phyloP scores from a whole-genome alignment of 495 filamentous ascomycete genomes.

The Penicillium desertorum region DNA sequence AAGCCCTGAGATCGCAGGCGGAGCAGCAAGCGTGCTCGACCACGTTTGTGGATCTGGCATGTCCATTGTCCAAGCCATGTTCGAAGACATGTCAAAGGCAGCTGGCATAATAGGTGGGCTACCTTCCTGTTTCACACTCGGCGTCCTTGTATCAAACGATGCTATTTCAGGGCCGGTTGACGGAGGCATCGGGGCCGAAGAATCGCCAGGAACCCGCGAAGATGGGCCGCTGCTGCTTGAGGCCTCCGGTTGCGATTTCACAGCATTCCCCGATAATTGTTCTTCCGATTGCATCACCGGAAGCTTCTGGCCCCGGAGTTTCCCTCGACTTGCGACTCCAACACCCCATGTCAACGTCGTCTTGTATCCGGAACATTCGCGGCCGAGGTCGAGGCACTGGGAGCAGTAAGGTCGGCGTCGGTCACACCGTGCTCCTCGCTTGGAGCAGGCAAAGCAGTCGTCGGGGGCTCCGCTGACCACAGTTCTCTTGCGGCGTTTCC shows the following conservation, averaged over 20 bases:
- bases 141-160: slow-evolving; percentile 2
- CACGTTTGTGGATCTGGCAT: slow-evolving; percentile 33
- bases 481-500: slow-evolving; percentile 85
- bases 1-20: slow-evolving; percentile 29
- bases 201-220: slow-evolving; percentile 17
- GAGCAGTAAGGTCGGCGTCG: slow-evolving; percentile 92
- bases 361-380: slow-evolving; percentile 95
- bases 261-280: slow-evolving; percentile 15
- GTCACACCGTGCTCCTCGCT: slow-evolving; percentile 81
- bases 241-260: slow-evolving; percentile 18
- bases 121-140: slow-evolving; percentile 7
- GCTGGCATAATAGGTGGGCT: slow-evolving; percentile 14
- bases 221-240: slow-evolving; percentile 19
- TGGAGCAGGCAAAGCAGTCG: slow-evolving; percentile 93
- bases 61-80: slow-evolving; percentile 30
- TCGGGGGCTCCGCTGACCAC: slow-evolving; percentile 87
- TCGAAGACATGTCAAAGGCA: slow-evolving; percentile 15
- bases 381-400: slow-evolving; percentile 86
- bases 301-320: slow-evolving; percentile 83
- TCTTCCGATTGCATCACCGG: slow-evolving; percentile 59
- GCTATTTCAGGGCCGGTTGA: slow-evolving; percentile 6
- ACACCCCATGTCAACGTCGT: slow-evolving; percentile 98
- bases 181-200: slow-evolving; percentile 13
- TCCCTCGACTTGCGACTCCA: slow-evolving; percentile 93
- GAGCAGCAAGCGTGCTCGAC: slow-evolving; percentile 18